Evolutionary conservation across 768 basidiomycete genomes (phyloP), one percentile per base, ranked within the genome.

Genomic region (Clathrus columnatus): DNA sequence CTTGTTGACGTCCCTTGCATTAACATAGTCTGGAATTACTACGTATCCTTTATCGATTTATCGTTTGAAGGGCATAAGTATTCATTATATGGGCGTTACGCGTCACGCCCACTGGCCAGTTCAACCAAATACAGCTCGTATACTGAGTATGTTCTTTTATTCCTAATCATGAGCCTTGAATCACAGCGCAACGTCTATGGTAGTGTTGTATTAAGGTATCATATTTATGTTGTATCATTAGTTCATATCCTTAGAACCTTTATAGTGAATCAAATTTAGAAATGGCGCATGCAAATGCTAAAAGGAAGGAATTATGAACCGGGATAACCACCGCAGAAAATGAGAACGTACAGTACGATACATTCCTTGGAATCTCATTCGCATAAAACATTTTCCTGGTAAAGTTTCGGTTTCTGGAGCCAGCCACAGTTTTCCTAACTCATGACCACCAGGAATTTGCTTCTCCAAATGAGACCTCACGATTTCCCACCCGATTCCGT

Each of bases 281-380:
- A 81, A 79, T 1, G 76, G 77, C 5, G 72, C 73, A 51, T 80
- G 76, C 26, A 81, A 67, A 63, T 80, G 78, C 80, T 81, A 58
- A 21, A 11, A 50, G 56, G 20, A 54, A 29, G 51, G 45, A 32
- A 41, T 43, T 52, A 36, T 23, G 8, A 21, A 28, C 46, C 55
- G 48, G 47, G 29, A 24, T 14, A 43, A n/a, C 29, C 7, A 28
- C 30, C 42, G 49, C 30, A 36, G 47, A 50, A 44, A 52, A 6
- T 42, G 23, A 26, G 21, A 36, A 29, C 78, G 70, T 60, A 80
- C 79, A 62, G 74, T 75, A 64, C 78, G 69, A 69, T 77, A 77
- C 74, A 77, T 76, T 48, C 74, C 77, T 30, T 75, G 71, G 71
- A 80, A 74, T 54, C 79, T 69, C 79, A 81, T 81, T 21, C 79